A percentile compares a stretch with the other conserved stretches of the same genome.
These are phyloP conservation scores for Colletotrichum orchidophilum DNA, from an alignment of 2,329 filamentous ascomycete species.

Conservation along the genomic window DNA sequence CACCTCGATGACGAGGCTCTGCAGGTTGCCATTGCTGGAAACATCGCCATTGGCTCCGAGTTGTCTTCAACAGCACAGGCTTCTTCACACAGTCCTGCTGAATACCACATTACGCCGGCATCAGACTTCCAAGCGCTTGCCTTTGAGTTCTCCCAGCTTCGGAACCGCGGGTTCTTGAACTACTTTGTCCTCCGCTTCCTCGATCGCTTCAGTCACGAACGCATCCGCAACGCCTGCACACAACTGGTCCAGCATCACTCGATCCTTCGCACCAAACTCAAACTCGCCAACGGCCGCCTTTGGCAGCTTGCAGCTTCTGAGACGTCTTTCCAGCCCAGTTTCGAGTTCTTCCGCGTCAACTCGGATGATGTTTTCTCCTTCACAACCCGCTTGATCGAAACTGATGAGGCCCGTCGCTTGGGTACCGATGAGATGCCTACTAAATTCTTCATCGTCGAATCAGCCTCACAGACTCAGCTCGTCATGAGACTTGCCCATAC, in stretches of 20 bases:
- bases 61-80: background rate
- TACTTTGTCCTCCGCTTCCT: background rate
- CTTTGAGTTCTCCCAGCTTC: background rate
- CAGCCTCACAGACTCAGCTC: background rate
- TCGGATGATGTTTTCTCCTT: background rate
- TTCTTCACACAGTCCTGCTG: background rate
- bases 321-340: background rate
- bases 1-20: background rate
- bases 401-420: background rate
- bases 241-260: background rate
- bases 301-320: background rate
- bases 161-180: background rate
- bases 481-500: background rate
- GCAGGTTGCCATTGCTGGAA: background rate
- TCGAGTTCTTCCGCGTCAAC: background rate
- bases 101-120: background rate
- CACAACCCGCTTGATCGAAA: background rate
- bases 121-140: background rate
- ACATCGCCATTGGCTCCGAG: background rate
- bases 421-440: background rate
- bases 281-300: background rate
- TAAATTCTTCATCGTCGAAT: background rate
- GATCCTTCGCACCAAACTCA: background rate
- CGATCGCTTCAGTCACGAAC: background rate
- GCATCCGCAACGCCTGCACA: background rate